Evolutionary conservation across 371 early-diverging fungal genomes (phyloP), one percentile per base, ranked within the genome.

Genomic region (Circinella umbellata): DNA sequence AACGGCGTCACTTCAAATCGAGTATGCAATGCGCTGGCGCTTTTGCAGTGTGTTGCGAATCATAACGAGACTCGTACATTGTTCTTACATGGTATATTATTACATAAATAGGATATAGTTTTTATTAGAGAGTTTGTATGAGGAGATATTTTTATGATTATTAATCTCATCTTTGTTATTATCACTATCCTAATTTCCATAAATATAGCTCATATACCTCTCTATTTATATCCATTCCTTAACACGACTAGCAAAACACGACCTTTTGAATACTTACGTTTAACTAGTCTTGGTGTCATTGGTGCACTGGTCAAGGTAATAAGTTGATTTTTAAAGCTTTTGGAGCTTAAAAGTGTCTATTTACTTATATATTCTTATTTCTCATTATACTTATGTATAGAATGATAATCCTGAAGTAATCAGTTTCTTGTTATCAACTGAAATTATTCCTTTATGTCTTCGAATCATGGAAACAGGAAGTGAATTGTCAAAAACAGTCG

Each of bases 391-490:
- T 61, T 6, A 42, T 51, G 38, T n/a, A 51, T 80, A 94, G 93
- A 93, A 96, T 71, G 98, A 96, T 79, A 95, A 93, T 79, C 91
- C 95, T 34, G 97, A 98, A 68, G 95, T 98, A 14, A 96, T 97
- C 72, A 91, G 90, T 55, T 98, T 98, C 74, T 85, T 99, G 68
- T 88, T 99, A 20, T 94, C 94, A 35, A 99, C 99, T 54, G 99
- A 99, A 82, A 97, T 99, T 68, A 95, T 99, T 67, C 99, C 99
- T 3, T 90, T 99, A 10, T 97, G 98, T 78, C 88, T 99, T 27
- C 92, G 98, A 69, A 99, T 97, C 73, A 98, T 99, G 97, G 99
- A 99, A 75, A 94, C 94, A 27, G 99, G 99, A 35, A 91, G 92
- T 65, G 98, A 98, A 77, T 89, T 97, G 34, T 96, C 97, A 55